Conservation (phyloP, 139 green algal genomes). For the Chlamydomonas sp. region DNA sequence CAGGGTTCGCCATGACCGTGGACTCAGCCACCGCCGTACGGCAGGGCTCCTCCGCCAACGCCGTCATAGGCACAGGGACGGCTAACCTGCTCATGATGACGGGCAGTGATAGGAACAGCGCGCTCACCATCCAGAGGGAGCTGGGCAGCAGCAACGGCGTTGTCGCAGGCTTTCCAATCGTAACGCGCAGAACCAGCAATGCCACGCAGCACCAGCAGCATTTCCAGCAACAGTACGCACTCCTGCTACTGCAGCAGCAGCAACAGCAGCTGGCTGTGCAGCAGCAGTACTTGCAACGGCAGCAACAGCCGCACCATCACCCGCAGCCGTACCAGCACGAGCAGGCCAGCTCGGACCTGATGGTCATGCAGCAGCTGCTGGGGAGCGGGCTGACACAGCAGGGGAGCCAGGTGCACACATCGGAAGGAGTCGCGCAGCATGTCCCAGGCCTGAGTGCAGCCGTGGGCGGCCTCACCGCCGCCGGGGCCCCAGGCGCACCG, state of each 20-base stretch:
- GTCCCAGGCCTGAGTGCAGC: too few species aligned
- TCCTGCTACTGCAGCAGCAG: background rate
- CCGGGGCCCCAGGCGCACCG: too few species aligned
- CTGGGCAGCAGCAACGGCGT: slow-evolving; percentile 24
- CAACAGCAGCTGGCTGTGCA: background rate
- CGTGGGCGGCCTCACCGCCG: too few species aligned
- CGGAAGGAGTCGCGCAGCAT: too few species aligned
- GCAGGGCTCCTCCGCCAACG: too few species aligned
- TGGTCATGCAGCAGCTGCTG: too few species aligned
- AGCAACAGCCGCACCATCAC: background rate
- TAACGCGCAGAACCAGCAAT: background rate
- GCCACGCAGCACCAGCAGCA: slow-evolving; percentile 1
- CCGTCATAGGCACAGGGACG: too few species aligned
- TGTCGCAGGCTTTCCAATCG: background rate
- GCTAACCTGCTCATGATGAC: too few species aligned
- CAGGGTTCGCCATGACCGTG: too few species aligned
- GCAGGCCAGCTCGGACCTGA: background rate
- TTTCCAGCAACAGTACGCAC: background rate
- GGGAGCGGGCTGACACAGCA: too few species aligned
- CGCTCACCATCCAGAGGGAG: background rate
- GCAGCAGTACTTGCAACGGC: background rate
- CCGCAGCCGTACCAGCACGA: background rate
- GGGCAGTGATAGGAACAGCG: background rate
- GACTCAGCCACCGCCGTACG: too few species aligned
- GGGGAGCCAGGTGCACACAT: too few species aligned